Percentiles rank a stretch among this genome's conserved stretches.
phyloP scores from a whole-genome alignment of 1,284 basidiomycete genomes.

The Schizophyllum amplum region DNA sequence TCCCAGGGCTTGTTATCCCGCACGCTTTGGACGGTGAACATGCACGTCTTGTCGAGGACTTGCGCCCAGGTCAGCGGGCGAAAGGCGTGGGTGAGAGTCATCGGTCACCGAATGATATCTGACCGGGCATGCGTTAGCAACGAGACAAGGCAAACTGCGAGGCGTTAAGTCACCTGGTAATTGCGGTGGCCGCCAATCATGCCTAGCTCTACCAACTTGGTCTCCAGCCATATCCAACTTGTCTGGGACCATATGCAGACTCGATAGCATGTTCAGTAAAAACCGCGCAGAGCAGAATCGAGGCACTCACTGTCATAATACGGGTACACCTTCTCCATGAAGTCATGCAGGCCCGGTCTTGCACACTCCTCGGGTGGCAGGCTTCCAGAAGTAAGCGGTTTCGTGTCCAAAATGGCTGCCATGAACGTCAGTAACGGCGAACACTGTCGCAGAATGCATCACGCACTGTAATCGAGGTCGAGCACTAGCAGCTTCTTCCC shows the following conservation, averaged over 20 bases:
- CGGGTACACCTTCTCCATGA: conserved; percentile 71
- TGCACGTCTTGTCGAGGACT: conserved; percentile 80
- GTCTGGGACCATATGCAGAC: conserved; percentile 85
- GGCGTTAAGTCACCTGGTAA: conserved; percentile 42
- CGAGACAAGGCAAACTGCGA: not conserved
- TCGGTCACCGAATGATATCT: conserved; percentile 31
- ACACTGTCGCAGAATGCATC: not conserved
- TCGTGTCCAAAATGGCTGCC: conserved; percentile 75
- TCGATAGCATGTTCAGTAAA: conserved; percentile 12
- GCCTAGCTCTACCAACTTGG: conserved; percentile 34
- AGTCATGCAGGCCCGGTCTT: conserved; percentile 77
- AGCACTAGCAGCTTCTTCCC: conserved; percentile 79
- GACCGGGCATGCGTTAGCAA: not conserved
- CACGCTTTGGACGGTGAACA: conserved; percentile 83
- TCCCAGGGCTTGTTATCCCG: conserved; percentile 68
- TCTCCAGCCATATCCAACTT: conserved; percentile 88
- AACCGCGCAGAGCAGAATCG: not conserved
- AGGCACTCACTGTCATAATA: conserved; percentile 60
- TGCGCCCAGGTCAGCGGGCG: conserved; percentile 13
- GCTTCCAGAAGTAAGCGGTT: conserved; percentile 69
- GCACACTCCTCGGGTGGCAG: conserved; percentile 76
- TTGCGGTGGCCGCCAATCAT: not conserved
- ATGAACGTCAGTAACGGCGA: not conserved
- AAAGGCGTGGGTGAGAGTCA: not conserved
- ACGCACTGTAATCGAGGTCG: conserved; percentile 82